Evolutionary conservation across 2,329 filamentous ascomycete species (phyloP), one percentile per base, ranked within the genome.

Genomic region (Ascochyta viciae-villosae): DNA sequence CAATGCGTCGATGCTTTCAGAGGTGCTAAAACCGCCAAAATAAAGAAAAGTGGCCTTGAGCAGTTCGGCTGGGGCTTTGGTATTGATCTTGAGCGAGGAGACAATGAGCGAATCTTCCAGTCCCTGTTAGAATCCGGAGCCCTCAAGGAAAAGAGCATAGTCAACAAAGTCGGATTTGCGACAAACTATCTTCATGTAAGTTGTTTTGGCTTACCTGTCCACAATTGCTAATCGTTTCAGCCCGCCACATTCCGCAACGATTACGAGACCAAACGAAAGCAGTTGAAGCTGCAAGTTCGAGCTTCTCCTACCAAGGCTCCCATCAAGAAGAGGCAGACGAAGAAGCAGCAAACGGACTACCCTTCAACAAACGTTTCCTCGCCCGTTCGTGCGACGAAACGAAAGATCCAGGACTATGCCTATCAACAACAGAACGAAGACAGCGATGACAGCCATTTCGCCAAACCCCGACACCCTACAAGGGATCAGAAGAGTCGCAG

Each of bases 1-100:
- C 89, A 96, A 70, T 93, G 91, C 71, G 86, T 91, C n/a, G 92
- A 97, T 67, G 83, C 96, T 33, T 85, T 97, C 62, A 83, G 89
- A 60, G 95, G 93, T 6, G 87, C 83, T 54, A 85, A 83, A 58
- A 84, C 81, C 54, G 85, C 85, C 56, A 84, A 85, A 53, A 79
- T 85, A 38, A 82, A 85, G 37, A 79, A 82, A 13, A 80, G 85
- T 34, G 67, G 76, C 6, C 61, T 85, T 9, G 76, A 84, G 16
- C 84, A 87, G 54, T 87, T 72, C 48, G 66, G 66, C 3, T 87
- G 73, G 64, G 92, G 91, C 13, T 82, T 83, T 38, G 92, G 90
- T 13, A 86, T 84, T 59, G 80, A 85, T 15, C 77, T 96, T 64
- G 87, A 89, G 54, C 87, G 89, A 66, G 86, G 88, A 33, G 91